Conservation (phyloP, 768 basidiomycete species). For the Exsudoporus frostii region DNA sequence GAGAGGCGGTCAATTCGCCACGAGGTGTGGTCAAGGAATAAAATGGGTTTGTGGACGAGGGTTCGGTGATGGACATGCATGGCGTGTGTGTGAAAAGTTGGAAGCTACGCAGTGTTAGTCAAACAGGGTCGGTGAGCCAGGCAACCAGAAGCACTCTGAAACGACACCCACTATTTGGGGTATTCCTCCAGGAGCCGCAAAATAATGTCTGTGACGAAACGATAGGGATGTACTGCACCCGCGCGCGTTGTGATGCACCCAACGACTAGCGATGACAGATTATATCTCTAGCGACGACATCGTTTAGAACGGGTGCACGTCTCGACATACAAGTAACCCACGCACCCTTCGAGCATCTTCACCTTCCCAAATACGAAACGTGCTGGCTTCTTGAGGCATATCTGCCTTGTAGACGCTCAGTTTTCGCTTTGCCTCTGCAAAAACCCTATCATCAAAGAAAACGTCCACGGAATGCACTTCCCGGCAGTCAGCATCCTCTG, state of each 20-base stretch:
- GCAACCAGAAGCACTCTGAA: conserved; percentile 4
- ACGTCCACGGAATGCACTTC: conserved; percentile 34
- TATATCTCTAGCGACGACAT: conserved; percentile 40
- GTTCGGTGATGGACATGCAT: conserved; percentile 35
- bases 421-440: conserved; percentile 39
- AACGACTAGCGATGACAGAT: conserved; percentile 41
- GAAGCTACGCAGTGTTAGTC: conserved; percentile 23
- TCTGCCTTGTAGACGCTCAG: conserved; percentile 46
- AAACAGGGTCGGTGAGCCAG: neutral
- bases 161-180: conserved; percentile 32
- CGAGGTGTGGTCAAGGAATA: conserved; percentile 44
- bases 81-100: conserved; percentile 45
- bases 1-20: conserved; percentile 38
- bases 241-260: conserved; percentile 55
- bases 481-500: conserved; percentile 27
- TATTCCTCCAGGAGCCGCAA: conserved; percentile 49
- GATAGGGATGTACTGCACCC: conserved; percentile 69
- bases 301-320: neutral
- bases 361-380: conserved; percentile 29
- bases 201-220: conserved; percentile 60
- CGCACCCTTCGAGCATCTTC: conserved; percentile 36
- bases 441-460: conserved; percentile 32
- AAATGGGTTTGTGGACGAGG: conserved; percentile 16
- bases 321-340: neutral
- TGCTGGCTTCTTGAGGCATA: conserved; percentile 45